A percentile compares a stretch with the other conserved stretches of the same genome.
Conservation (phyloP, 2,329 filamentous ascomycete species). For the Aciculosporium take region DNA sequence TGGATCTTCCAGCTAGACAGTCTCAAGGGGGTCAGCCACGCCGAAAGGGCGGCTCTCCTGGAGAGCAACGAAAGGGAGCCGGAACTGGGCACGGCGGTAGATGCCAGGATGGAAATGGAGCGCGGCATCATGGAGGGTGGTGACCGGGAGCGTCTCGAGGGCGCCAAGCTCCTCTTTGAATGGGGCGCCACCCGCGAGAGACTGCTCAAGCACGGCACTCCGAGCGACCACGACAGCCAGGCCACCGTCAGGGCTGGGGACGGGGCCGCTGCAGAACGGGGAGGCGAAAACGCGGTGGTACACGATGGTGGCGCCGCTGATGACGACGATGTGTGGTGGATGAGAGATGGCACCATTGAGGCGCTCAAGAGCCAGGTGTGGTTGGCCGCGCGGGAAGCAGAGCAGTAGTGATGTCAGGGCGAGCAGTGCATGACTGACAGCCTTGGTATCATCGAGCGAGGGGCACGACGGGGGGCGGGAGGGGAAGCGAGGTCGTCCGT, state of each 20-base stretch:
- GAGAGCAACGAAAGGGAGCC: conserved; percentile 34
- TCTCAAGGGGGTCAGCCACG: conserved; percentile 41
- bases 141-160: conserved; percentile 30
- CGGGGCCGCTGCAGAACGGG: conserved; percentile 11
- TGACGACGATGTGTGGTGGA: conserved; percentile 35
- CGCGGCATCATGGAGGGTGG: conserved; percentile 27
- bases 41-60: conserved; percentile 52
- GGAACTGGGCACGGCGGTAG: conserved; percentile 42
- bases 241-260: conserved; percentile 18
- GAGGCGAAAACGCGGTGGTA: conserved; percentile 11
- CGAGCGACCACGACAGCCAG: conserved; percentile 19
- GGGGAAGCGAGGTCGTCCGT: not conserved
- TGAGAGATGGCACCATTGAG: conserved; percentile 40
- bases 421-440: no score
- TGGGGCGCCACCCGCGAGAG: conserved; percentile 35
- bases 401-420: conserved; percentile 10
- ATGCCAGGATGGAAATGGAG: conserved; percentile 56
- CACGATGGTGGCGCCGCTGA: conserved; percentile 4
- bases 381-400: conserved; percentile 29
- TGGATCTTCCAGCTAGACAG: conserved; percentile 58
- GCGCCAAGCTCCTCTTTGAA: conserved; percentile 38
- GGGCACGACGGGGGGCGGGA: not conserved
- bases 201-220: conserved; percentile 13
- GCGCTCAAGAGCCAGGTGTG: conserved; percentile 40
- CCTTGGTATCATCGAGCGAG: not conserved